These are phyloP conservation scores for Phytopythium ostracodes DNA, from an alignment of 352 stramenopile species.

Conservation along the genomic window DNA sequence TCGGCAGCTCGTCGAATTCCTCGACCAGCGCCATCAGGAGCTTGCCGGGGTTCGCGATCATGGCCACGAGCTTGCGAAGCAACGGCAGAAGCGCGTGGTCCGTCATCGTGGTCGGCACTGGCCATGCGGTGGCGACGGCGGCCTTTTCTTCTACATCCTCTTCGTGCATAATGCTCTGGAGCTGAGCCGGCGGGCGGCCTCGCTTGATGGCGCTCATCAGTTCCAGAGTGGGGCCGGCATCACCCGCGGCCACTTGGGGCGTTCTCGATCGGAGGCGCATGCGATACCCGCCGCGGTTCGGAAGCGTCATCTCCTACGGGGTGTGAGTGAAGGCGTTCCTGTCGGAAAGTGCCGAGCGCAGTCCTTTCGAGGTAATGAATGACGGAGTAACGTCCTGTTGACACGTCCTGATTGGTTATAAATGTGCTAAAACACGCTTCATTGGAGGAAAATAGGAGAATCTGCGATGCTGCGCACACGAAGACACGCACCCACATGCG, in stretches of 20 bases:
- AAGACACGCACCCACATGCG: neutral
- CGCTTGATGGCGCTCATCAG: slow-evolving; percentile 5
- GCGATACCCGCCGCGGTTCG: slow-evolving; percentile 33
- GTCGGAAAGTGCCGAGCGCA: slow-evolving; percentile 3
- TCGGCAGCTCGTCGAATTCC: slow-evolving; percentile 9
- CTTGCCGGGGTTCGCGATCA: slow-evolving; percentile 43
- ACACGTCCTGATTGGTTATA: slow-evolving; percentile 1
- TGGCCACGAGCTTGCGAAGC: slow-evolving; percentile 34
- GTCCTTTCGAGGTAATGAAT: neutral
- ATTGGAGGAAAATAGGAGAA: slow-evolving; percentile 9
- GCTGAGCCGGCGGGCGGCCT: neutral
- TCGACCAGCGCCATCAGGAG: slow-evolving; percentile 45
- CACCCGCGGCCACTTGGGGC: slow-evolving; percentile 11
- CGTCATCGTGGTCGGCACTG: neutral
- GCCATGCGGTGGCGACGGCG: neutral
- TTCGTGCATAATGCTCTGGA: slow-evolving; percentile 2
- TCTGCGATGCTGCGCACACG: slow-evolving; percentile 28
- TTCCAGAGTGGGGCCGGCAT: slow-evolving; percentile 4
- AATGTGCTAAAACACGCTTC: neutral
- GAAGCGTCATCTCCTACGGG: slow-evolving; percentile 45
- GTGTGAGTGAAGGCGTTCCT: slow-evolving; percentile 18
- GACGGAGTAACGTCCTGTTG: neutral
- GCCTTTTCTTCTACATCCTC: slow-evolving; percentile 8
- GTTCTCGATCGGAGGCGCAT: slow-evolving; percentile 10
- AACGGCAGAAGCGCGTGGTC: slow-evolving; percentile 30